These are phyloP conservation scores for Hyaloscypha bicolor DNA, from an alignment of 495 filamentous ascomycete genomes.

Conservation along the genomic window DNA sequence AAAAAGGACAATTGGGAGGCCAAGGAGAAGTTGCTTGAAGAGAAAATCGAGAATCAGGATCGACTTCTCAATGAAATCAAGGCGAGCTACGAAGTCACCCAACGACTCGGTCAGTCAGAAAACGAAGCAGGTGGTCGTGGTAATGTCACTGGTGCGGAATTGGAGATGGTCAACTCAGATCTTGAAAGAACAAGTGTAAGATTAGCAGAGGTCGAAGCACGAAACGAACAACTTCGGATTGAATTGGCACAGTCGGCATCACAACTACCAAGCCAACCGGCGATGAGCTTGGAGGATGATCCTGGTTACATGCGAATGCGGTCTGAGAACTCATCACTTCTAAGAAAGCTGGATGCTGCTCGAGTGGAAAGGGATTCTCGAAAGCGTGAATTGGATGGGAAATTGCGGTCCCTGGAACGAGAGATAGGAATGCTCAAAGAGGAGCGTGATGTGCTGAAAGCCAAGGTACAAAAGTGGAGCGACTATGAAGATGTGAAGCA, in stretches of 20 bases:
- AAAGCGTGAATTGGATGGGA: constrained; percentile 71
- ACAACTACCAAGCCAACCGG: constrained; percentile 61
- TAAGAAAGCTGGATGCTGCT: constrained; percentile 82
- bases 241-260: constrained; percentile 89
- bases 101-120: constrained; percentile 76
- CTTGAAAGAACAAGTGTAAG: constrained; percentile 86
- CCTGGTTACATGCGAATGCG: constrained; percentile 80
- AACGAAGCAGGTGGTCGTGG: constrained; percentile 52
- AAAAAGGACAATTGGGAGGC: constrained; percentile 96
- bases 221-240: constrained; percentile 90
- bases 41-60: constrained; percentile 94
- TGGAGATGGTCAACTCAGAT: constrained; percentile 91
- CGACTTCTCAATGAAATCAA: constrained; percentile 91
- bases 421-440: constrained; percentile 65
- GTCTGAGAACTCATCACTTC: constrained; percentile 88
- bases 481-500: constrained; percentile 97
- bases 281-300: constrained; percentile 74
- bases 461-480: constrained; percentile 82
- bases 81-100: constrained; percentile 95
- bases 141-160: constrained; percentile 80
- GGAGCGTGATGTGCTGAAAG: constrained; percentile 71
- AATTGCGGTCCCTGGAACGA: constrained; percentile 71
- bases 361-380: constrained; percentile 80
- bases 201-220: constrained; percentile 87
- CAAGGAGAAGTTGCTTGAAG: constrained; percentile 88